phyloP scores from a whole-genome alignment of 2,329 filamentous ascomycete species.

The Neospermospora avenae region DNA sequence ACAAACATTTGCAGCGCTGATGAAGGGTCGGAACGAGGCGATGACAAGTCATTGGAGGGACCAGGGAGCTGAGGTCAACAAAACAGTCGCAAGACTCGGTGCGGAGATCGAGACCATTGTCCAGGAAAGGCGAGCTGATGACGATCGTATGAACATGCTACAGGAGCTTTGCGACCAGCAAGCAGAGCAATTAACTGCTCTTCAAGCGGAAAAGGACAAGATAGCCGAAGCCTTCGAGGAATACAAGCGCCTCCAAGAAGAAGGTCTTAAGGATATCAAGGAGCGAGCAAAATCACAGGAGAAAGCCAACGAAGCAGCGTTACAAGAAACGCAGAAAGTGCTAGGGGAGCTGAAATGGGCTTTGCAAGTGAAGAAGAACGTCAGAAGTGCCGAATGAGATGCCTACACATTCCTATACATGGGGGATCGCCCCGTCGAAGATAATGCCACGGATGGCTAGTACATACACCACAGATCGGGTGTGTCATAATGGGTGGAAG shows the following conservation, averaged over 20 bases:
- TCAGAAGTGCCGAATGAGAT: slow-evolving; percentile 50
- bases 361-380: slow-evolving; percentile 61
- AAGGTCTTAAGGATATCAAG: slow-evolving; percentile 58
- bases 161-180: slow-evolving; percentile 71
- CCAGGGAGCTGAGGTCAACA: slow-evolving; percentile 43
- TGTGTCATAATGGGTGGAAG: slow-evolving; percentile 1
- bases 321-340: slow-evolving; percentile 58
- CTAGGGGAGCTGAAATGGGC: slow-evolving; percentile 71
- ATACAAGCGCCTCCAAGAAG: slow-evolving; percentile 63
- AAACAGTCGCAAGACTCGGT: slow-evolving; percentile 45
- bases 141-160: slow-evolving; percentile 60
- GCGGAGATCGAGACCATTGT: slow-evolving; percentile 53
- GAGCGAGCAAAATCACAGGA: slow-evolving; percentile 54
- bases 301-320: slow-evolving; percentile 54
- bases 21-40: slow-evolving; percentile 67
- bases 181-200: slow-evolving; percentile 61
- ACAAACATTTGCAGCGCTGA: slow-evolving; percentile 59
- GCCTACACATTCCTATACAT: background rate
- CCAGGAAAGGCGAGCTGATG: slow-evolving; percentile 55
- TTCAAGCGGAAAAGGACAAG: slow-evolving; percentile 58
- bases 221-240: slow-evolving; percentile 58
- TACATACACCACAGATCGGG: background rate
- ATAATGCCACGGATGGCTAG: background rate
- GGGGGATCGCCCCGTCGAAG: background rate
- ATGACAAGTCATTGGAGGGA: slow-evolving; percentile 65